Base-by-base conservation (phyloP, 306 rosid genomes). In the Senna tora region DNA sequence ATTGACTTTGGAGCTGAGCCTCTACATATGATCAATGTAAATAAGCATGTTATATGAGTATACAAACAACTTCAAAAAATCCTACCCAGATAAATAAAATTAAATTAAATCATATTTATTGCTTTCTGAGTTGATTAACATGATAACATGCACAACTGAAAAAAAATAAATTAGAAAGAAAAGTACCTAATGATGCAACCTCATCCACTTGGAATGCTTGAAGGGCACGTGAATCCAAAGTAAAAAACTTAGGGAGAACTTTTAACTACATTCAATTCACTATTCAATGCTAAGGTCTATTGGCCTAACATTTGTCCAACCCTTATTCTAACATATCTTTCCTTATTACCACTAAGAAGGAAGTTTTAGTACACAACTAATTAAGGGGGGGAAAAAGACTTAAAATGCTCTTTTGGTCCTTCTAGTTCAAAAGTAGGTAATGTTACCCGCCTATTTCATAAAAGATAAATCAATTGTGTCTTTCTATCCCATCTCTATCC, bases 1-100 rank as follows among this genome's bases (percentile, higher is more conserved):
- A 83, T 91, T 88, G 88, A 91, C 81, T 85, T 78, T 91, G 33
- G 80, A 83, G 71, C 87, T 76, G 71, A 85, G 84, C 75, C 89
- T 80, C 97, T 88, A 89, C 84, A 56, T 43, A 80, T 20, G 61
- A 61, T 77, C 51, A 72, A 78, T 12, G 46, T 58, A 72, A 74
- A 68, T 30, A 71, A 74, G 53, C 15, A 61, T 4, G 5, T 65
- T 30, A 50, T 55, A 60, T 47, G 30, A 47, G 22, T 15, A 74
- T 34, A 51, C 47, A 66, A 46, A 59, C 42, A 42, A 32, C 63
- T 30, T 65, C 74, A 39, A 8, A 21, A 75, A 10, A 54, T 25
- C 46, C 67, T 49, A 50, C 19, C 22, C 13, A 9, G 20, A 47
- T 6, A 22, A 73, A 75, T 22, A 28, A 53, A 39, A 58, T 67